Evolutionary conservation across 305 asterid genomes (phyloP).

Genomic region (Fraxinus platypoda): DNA sequence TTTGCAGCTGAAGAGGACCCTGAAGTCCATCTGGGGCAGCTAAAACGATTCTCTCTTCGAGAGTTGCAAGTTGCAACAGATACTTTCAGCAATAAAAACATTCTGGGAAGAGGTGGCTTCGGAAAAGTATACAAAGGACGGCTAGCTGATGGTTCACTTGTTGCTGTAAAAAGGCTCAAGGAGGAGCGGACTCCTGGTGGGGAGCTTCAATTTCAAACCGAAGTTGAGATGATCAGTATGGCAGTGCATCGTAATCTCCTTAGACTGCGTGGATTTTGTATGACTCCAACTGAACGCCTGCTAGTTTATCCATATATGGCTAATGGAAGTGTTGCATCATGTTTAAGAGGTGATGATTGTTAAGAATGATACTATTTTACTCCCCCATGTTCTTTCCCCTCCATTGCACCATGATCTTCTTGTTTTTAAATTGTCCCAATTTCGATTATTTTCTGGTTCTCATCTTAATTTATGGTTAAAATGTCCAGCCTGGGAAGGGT

Average conservation of each 20-base stretch:
- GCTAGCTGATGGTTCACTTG: constrained; percentile 55
- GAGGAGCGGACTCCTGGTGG: constrained; percentile 67
- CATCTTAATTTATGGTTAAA: background rate
- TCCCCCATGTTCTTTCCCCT: background rate
- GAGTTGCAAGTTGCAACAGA: constrained; percentile 61
- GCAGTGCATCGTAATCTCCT: constrained; percentile 62
- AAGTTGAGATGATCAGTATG: constrained; percentile 60
- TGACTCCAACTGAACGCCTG: constrained; percentile 56
- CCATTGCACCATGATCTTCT: background rate
- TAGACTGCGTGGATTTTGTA: constrained; percentile 56
- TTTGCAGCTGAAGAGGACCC: constrained; percentile 64
- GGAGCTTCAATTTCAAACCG: constrained; percentile 60
- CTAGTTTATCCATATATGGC: constrained; percentile 67
- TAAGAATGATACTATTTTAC: constrained; percentile 6
- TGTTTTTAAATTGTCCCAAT: background rate
- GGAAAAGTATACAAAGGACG: constrained; percentile 61
- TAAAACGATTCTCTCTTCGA: constrained; percentile 48
- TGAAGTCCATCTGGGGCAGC: constrained; percentile 49
- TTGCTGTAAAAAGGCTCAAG: constrained; percentile 53
- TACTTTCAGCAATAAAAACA: constrained; percentile 50
- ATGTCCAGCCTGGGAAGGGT: background rate
- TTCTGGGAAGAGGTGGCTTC: constrained; percentile 53
- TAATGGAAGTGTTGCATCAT: constrained; percentile 66
- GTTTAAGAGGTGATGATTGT: constrained; percentile 47
- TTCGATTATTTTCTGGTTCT: background rate